phyloP scores from a whole-genome alignment of 208 protist species.

The Trypanosoma avium region DNA sequence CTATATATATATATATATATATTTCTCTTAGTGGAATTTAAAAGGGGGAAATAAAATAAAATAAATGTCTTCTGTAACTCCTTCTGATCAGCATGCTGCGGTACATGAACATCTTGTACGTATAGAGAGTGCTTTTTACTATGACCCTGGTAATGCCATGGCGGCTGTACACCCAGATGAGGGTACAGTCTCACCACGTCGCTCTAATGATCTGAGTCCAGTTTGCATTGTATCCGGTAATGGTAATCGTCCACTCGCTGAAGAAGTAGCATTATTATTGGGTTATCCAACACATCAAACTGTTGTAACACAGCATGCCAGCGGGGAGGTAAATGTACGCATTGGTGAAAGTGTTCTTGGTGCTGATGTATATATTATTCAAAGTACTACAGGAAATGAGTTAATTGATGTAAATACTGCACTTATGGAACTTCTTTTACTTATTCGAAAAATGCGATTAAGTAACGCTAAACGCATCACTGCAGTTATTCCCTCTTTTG shows the following conservation, averaged over 20 bases:
- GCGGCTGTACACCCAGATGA: constrained; percentile 60
- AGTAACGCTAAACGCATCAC: constrained; percentile 89
- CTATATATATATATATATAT: too few species aligned
- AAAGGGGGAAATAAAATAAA: not conserved
- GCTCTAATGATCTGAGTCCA: constrained; percentile 29
- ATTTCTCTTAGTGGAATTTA: not conserved
- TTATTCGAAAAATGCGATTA: constrained; percentile 90
- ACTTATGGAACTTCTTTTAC: constrained; percentile 95
- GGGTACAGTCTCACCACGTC: constrained; percentile 59
- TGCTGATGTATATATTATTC: constrained; percentile 96
- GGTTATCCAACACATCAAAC: constrained; percentile 77
- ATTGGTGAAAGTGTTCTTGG: constrained; percentile 94
- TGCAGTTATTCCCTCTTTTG: constrained; percentile 95
- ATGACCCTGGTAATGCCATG: constrained; percentile 64
- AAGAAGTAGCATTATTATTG: constrained; percentile 83
- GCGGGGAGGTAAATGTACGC: constrained; percentile 90
- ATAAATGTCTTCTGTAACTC: not conserved
- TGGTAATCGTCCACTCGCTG: constrained; percentile 85
- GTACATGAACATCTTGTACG: constrained; percentile 70
- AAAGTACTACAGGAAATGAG: constrained; percentile 92
- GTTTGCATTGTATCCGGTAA: constrained; percentile 90
- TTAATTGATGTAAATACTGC: constrained; percentile 93
- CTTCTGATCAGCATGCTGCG: constrained; percentile 13
- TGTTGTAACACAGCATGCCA: constrained; percentile 79
- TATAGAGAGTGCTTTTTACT: constrained; percentile 87